A percentile compares a stretch with the other conserved stretches of the same genome.
Evolutionary conservation across 1,139 yeast genomes (phyloP).

Genomic region (Pichia sp.): DNA sequence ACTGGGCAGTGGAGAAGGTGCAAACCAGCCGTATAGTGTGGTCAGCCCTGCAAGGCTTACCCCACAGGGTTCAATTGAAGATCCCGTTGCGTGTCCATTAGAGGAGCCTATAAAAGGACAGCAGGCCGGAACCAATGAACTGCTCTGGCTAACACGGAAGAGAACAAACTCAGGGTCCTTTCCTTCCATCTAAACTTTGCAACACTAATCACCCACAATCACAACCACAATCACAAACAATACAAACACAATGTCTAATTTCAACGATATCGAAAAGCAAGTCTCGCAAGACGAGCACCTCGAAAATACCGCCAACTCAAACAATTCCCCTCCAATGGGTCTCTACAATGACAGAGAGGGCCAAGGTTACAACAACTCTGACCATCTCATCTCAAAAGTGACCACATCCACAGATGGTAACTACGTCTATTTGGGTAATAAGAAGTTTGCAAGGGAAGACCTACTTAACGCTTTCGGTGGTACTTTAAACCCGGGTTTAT

Average conservation of each 20-base stretch:
- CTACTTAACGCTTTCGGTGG: constrained; percentile 70
- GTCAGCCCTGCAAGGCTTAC: too few species aligned
- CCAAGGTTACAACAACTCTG: constrained; percentile 8
- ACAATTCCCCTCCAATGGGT: constrained; percentile 11
- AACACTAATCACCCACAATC: neutral
- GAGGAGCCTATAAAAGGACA: too few species aligned
- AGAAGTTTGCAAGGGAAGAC: constrained; percentile 57
- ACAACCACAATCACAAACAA: neutral
- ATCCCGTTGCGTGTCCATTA: too few species aligned
- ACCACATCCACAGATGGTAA: constrained; percentile 34
- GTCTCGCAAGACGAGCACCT: constrained; percentile 19
- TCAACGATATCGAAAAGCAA: constrained; percentile 24
- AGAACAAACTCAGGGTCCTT: too few species aligned
- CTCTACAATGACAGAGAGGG: constrained; percentile 13
- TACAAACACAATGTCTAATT: constrained; percentile 14
- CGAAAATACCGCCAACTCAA: constrained; percentile 9
- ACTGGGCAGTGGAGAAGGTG: too few species aligned
- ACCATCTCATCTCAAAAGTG: constrained; percentile 15
- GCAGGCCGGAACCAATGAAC: too few species aligned
- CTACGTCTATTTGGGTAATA: constrained; percentile 65
- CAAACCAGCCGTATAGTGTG: too few species aligned
- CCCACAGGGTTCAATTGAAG: too few species aligned
- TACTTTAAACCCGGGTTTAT: constrained; percentile 55
- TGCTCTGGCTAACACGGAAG: too few species aligned
- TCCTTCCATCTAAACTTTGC: too few species aligned